A percentile compares a stretch with the other conserved stretches of the same genome.
Conservation (phyloP, 1,139 yeast genomes). For the Magnusiomyces suaveolens region DNA sequence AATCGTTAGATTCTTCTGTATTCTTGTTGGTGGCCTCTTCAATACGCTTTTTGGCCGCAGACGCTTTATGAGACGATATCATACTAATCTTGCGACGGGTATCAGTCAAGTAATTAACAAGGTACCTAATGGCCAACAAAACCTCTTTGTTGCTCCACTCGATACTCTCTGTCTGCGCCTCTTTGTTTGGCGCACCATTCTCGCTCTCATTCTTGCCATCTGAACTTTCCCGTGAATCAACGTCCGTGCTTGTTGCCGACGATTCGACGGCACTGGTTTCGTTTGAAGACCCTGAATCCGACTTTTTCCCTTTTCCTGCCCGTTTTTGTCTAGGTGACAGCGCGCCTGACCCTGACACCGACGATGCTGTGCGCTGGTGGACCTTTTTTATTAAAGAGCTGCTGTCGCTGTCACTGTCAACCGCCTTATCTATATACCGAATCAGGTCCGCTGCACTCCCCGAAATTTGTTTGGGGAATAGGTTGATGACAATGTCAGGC, state of each 20-base stretch:
- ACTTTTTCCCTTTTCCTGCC: neutral
- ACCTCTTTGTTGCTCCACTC: slow-evolving; percentile 19
- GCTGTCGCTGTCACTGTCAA: neutral
- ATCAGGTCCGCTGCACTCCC: slow-evolving; percentile 20
- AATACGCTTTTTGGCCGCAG: neutral
- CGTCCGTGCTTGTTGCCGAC: neutral
- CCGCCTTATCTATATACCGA: slow-evolving; percentile 16
- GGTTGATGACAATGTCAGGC: slow-evolving; percentile 41
- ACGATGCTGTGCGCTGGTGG: neutral
- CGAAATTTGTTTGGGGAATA: slow-evolving; percentile 37
- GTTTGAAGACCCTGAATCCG: neutral
- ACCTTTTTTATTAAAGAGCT: slow-evolving; percentile 1
- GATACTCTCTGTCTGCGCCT: neutral
- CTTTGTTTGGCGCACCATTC: too few relatives aligned
- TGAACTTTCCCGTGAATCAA: neutral
- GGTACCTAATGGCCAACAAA: slow-evolving; percentile 40
- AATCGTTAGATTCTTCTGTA: slow-evolving; percentile 4
- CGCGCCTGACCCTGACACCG: slow-evolving; percentile 16
- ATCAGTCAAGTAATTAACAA: slow-evolving; percentile 48
- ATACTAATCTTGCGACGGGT: slow-evolving; percentile 38
- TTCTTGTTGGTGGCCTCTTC: too few relatives aligned
- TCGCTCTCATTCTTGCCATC: neutral
- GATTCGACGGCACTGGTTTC: neutral
- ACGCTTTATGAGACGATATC: neutral
- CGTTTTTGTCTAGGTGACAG: neutral